A percentile compares a stretch with the other conserved stretches of the same genome.
These are phyloP conservation scores for Phoenix dactylifera DNA, from an alignment of 176 grass and related monocot genomes.

Conservation along the genomic window DNA sequence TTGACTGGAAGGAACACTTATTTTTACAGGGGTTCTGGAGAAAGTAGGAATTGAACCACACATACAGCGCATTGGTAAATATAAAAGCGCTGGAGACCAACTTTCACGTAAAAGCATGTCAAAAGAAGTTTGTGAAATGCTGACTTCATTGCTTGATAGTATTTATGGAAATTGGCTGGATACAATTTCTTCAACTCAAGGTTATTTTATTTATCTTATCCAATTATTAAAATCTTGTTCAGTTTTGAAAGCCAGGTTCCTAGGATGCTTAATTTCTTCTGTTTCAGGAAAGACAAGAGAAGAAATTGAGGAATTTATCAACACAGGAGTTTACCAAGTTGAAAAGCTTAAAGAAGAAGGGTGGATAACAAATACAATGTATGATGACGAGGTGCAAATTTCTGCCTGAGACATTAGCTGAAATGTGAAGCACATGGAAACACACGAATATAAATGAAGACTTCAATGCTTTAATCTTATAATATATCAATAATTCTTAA, in stretches of 20 bases:
- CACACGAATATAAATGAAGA: no score
- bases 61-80: constrained; percentile 80
- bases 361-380: constrained; percentile 90
- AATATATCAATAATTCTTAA: no score
- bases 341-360: constrained; percentile 90
- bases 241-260: not conserved
- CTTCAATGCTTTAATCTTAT: no score
- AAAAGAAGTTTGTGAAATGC: constrained; percentile 88
- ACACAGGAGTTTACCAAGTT: constrained; percentile 98
- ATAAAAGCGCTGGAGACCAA: constrained; percentile 87
- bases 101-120: constrained; percentile 66
- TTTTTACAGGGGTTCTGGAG: constrained; percentile 58
- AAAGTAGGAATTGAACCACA: constrained; percentile 83
- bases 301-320: constrained; percentile 72
- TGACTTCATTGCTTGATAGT: constrained; percentile 66
- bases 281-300: constrained; percentile 79
- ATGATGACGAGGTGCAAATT: constrained; percentile 87
- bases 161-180: constrained; percentile 95
- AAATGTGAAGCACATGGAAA: not conserved
- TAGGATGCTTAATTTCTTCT: constrained; percentile 18
- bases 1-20: constrained; percentile 8
- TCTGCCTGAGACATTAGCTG: constrained; percentile 19
- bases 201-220: constrained; percentile 22
- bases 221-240: no score
- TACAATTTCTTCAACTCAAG: constrained; percentile 67